Conservation (phyloP, 2,329 filamentous ascomycete species). For the Biscogniauxia mediterranea region DNA sequence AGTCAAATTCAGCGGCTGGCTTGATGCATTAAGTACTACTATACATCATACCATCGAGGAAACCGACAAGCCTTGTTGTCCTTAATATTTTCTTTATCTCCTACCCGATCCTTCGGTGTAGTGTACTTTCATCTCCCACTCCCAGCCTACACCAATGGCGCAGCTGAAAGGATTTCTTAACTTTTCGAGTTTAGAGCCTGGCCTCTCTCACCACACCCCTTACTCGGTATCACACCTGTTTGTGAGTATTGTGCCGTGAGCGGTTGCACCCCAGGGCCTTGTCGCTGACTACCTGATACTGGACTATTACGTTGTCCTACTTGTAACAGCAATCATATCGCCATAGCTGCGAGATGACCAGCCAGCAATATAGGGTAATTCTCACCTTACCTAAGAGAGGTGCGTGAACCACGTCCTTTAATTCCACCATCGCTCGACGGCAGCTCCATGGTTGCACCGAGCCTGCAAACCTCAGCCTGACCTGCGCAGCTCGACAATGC, state of each 20-base stretch:
- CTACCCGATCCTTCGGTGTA: not conserved
- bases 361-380: conserved; percentile 27
- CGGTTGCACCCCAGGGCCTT: not conserved
- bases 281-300: not conserved
- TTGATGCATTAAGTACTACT: not conserved
- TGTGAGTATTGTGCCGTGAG: not conserved
- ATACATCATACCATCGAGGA: not conserved
- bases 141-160: not conserved
- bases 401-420: conserved; percentile 11
- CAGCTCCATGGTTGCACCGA: not conserved
- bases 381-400: conserved; percentile 11
- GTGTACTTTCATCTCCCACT: not conserved
- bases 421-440: conserved; percentile 5
- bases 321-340: conserved; percentile 15
- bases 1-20: not conserved
- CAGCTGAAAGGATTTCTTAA: not conserved
- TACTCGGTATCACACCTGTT: not conserved
- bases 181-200: not conserved
- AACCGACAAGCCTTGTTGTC: not conserved
- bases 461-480: not conserved
- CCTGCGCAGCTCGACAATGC: not conserved
- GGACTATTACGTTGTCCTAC: conserved; percentile 26
- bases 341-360: conserved; percentile 23
- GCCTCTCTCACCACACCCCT: not conserved
- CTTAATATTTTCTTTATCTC: not conserved